These are phyloP conservation scores for Neopestalotiopsis sp. DNA, from an alignment of 2,329 filamentous ascomycete genomes.

Conservation along the genomic window DNA sequence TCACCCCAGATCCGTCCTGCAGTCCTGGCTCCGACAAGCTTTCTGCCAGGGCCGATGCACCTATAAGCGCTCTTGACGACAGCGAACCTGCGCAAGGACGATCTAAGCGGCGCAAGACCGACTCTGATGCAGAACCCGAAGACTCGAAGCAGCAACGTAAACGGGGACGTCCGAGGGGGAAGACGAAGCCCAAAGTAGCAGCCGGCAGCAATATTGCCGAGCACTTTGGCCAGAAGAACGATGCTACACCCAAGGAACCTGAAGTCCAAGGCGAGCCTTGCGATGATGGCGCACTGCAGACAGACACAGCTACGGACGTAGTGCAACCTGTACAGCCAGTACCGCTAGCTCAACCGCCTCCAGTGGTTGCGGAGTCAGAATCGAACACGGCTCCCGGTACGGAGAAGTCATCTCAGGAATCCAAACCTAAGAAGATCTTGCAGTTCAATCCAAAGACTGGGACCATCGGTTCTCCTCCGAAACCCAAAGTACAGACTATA, in stretches of 20 bases:
- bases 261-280: conserved; percentile 14
- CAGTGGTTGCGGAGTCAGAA: neutral
- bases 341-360: conserved; percentile 1
- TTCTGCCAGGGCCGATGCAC: conserved; percentile 17
- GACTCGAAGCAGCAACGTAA: conserved; percentile 23
- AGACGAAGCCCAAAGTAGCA: conserved; percentile 24
- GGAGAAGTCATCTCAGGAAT: conserved; percentile 20
- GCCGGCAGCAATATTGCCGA: conserved; percentile 24
- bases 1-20: conserved; percentile 39
- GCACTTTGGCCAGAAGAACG: conserved; percentile 24
- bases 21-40: conserved; percentile 33
- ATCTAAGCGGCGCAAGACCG: conserved; percentile 51
- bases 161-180: conserved; percentile 20
- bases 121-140: conserved; percentile 30
- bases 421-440: conserved; percentile 55
- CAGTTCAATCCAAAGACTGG: conserved; percentile 65
- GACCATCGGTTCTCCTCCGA: conserved; percentile 67
- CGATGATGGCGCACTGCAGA: conserved; percentile 12
- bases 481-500: conserved; percentile 47
- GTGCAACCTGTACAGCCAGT: neutral
- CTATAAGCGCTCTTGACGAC: conserved; percentile 31
- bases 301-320: neutral
- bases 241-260: neutral
- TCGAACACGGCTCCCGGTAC: neutral
- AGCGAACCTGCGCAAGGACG: conserved; percentile 34